A percentile compares a stretch with the other conserved stretches of the same genome.
Conservation (phyloP, 1,139 yeast species). For the Candida smagusa region DNA sequence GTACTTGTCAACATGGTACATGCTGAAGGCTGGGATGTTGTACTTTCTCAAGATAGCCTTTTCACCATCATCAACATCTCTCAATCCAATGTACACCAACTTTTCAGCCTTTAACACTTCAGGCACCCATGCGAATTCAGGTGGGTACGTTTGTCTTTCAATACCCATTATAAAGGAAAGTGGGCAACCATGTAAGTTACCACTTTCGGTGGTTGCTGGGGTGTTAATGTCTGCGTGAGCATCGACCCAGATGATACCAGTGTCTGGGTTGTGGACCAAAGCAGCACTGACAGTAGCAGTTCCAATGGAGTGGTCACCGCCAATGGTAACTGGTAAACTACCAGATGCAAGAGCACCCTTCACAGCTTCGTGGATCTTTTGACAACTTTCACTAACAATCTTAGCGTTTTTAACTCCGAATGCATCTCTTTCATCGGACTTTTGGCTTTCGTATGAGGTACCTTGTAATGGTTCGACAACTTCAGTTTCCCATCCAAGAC, state of each 20-base stretch:
- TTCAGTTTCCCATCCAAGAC: slow-evolving; percentile 69
- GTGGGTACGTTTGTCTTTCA: slow-evolving; percentile 60
- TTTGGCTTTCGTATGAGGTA: slow-evolving; percentile 40
- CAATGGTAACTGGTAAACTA: slow-evolving; percentile 76
- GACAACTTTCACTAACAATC: slow-evolving; percentile 72
- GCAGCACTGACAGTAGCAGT: slow-evolving; percentile 91
- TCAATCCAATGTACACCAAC: slow-evolving; percentile 88
- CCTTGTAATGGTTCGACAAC: slow-evolving; percentile 57
- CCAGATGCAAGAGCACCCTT: slow-evolving; percentile 44
- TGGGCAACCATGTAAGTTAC: slow-evolving; percentile 96
- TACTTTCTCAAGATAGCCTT: slow-evolving; percentile 66
- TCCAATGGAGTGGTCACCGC: slow-evolving; percentile 97
- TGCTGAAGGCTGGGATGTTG: slow-evolving; percentile 82
- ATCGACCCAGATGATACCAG: slow-evolving; percentile 92
- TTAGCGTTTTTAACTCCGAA: slow-evolving; percentile 70
- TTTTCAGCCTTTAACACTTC: slow-evolving; percentile 61
- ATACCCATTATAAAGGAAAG: slow-evolving; percentile 86
- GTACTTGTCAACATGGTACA: slow-evolving; percentile 93
- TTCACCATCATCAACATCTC: slow-evolving; percentile 91
- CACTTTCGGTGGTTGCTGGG: slow-evolving; percentile 80
- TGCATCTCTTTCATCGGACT: slow-evolving; percentile 43
- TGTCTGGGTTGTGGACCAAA: slow-evolving; percentile 74
- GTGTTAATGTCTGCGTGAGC: slow-evolving; percentile 98
- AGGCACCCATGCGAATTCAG: slow-evolving; percentile 79
- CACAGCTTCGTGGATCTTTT: slow-evolving; percentile 62